Conservation (phyloP, 2,329 filamentous ascomycete species). For the Pleoardoris graminearum region DNA sequence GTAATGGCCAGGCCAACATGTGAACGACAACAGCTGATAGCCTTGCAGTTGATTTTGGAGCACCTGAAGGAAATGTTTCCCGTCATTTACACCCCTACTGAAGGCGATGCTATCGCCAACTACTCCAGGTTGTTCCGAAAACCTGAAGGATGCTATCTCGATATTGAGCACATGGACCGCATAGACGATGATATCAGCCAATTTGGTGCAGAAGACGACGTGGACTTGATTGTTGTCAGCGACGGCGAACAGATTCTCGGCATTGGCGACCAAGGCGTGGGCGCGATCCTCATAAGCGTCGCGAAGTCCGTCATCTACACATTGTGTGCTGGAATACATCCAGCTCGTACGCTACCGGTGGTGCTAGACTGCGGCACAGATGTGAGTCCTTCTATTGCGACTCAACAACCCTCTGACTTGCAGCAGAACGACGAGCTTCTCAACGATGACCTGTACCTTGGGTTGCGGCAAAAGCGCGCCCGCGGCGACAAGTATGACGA, state of each 20-base stretch:
- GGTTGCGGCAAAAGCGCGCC: conserved; percentile 67
- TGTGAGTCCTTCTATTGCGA: conserved; percentile 36
- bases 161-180: conserved; percentile 68
- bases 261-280: conserved; percentile 86
- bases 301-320: conserved; percentile 84
- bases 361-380: conserved; percentile 86
- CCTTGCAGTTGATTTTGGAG: conserved; percentile 66
- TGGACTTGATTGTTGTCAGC: conserved; percentile 87
- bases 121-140: conserved; percentile 77
- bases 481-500: conserved; percentile 74
- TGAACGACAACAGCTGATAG: not conserved
- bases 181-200: conserved; percentile 68
- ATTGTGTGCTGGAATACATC: conserved; percentile 83
- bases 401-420: conserved; percentile 8
- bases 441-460: conserved; percentile 78
- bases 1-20: too few relatives aligned
- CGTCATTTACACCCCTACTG: conserved; percentile 88
- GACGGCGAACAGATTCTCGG: conserved; percentile 77
- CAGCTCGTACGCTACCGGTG: conserved; percentile 75
- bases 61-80: conserved; percentile 87
- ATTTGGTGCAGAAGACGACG: conserved; percentile 71
- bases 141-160: conserved; percentile 81
- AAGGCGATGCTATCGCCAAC: conserved; percentile 84
- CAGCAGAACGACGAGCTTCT: conserved; percentile 69
- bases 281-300: conserved; percentile 79